Evolutionary conservation across 768 basidiomycete genomes (phyloP), one percentile per base, ranked within the genome.

Genomic region (Amanita brunnescens): DNA sequence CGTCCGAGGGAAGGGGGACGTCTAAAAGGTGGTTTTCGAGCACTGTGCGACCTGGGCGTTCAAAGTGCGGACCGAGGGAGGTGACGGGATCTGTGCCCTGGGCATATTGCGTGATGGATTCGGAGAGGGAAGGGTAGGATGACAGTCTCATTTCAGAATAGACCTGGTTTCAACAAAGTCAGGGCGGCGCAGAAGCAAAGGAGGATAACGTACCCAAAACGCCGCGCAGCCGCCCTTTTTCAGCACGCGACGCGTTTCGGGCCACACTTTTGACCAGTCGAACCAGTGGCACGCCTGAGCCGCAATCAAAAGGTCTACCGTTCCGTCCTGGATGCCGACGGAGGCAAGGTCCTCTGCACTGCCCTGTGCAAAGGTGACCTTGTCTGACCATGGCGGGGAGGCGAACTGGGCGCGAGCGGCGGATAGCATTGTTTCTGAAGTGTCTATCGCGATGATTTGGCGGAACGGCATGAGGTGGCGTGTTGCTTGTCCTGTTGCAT

Each of bases 271-370:
- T 5, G 66, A 62, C 76, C 82, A 87, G 58, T 90, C 74, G 59
- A 91, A 91, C 87, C 88, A 90, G 60, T 91, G 89, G 2, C 79
- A 79, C 0, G 88, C 80, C 66, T 88, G 88, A 1, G 85, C 87
- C 16, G 86, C 76, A 12, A 83, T 71, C 23, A 87, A 64, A 38
- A 91, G 61, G 62, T 91, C 90, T 2, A 84, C 79, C 39, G 73
- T 78, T 26, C 76, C 71, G 40, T 72, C 64, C 7, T 59, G 54
- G 13, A 69, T 26, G 2, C 45, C 45, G 6, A 85, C 54, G 21
- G 71, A 72, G 2, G 53, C 54, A 5, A 90, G 66, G 32, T 79
- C 70, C 59, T 90, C 87, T 1, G 81, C 83, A 3, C 65, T 54
- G 3, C 68, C 68, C 49, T 70, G 65, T 7, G 63, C 55, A 45